These are phyloP conservation scores for Chaetoceros tenuissimus DNA, from an alignment of 108 stramenopile species.

Conservation along the genomic window DNA sequence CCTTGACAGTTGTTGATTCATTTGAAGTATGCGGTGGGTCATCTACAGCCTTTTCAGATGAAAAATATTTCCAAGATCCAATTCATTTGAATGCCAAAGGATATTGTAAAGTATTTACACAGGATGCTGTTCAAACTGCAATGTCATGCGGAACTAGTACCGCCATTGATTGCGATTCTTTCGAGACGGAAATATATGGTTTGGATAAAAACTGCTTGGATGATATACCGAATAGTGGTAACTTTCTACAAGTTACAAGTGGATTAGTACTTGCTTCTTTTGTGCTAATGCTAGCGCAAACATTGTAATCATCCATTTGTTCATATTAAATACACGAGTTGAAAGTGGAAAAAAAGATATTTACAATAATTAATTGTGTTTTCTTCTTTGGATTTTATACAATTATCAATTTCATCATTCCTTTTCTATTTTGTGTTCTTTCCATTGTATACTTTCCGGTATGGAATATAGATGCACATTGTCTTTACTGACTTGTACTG, in stretches of 20 bases:
- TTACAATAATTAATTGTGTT: too few relatives aligned
- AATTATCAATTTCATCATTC: too few relatives aligned
- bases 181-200: neutral
- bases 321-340: too few relatives aligned
- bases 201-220: neutral
- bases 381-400: too few relatives aligned
- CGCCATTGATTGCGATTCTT: neutral
- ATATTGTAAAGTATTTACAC: neutral
- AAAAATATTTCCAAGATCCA: neutral
- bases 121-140: neutral
- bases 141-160: neutral
- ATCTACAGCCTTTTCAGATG: neutral
- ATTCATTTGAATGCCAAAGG: neutral
- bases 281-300: too few relatives aligned
- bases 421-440: too few relatives aligned
- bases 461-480: conserved; percentile 12
- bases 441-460: conserved; percentile 4
- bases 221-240: too few relatives aligned
- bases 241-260: too few relatives aligned
- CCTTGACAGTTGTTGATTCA: neutral
- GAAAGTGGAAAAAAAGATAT: too few relatives aligned
- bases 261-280: too few relatives aligned
- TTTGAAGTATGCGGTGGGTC: neutral
- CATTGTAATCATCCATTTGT: too few relatives aligned
- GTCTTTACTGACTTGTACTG: conserved; percentile 1